Base-by-base conservation (phyloP, 2,329 filamentous ascomycete species). In the Cladobotryum protrusum region DNA sequence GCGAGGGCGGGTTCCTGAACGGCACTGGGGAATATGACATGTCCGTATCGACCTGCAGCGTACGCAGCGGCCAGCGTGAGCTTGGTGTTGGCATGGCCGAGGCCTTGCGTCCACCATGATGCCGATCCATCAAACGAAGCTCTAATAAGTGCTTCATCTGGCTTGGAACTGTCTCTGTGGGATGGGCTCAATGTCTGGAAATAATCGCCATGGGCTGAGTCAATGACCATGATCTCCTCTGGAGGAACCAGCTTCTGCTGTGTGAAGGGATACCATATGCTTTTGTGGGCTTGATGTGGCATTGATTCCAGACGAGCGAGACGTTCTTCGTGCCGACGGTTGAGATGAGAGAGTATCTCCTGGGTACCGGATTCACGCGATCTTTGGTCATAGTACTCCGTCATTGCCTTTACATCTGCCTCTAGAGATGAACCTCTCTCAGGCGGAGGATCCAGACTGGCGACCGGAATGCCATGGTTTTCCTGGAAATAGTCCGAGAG, bases 71-170 rank as follows among this genome's bases (percentile, higher is more conserved):
- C 82, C 2, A 93, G 76, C 0, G 87, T 79, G 1, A 95, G 72
- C 0, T 75, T 70, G 0, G 87, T 79, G 57, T 88, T 90, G 5
- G 83, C 86, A 56, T 95, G 89, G 1, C 89, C 89, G 0, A 95
- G 76, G 2, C 89, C 89, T 66, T 95, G 89, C 0, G 89, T 95
- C 89, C 89, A 95, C 89, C 89, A 95, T 0, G 87, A 92, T 1
- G 88, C 88, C 1, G 88, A 93, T 2, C 85, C 89, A 58, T 95
- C 89, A 49, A 93, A 90, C 0, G 86, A 84, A 1, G 87, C 77
- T 1, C 58, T 59, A 0, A 67, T 54, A 0, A 66, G 53, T 4
- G 50, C 44, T 11, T 44, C 36, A 19, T 47, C 40, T 9, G 35
- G n/a, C 33, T 48, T 32, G 6, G 43, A 15, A 1, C 19, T 19